Evolutionary conservation across 768 basidiomycete genomes (phyloP), one percentile per base, ranked within the genome.

Genomic region (Collybiopsis luxurians): DNA sequence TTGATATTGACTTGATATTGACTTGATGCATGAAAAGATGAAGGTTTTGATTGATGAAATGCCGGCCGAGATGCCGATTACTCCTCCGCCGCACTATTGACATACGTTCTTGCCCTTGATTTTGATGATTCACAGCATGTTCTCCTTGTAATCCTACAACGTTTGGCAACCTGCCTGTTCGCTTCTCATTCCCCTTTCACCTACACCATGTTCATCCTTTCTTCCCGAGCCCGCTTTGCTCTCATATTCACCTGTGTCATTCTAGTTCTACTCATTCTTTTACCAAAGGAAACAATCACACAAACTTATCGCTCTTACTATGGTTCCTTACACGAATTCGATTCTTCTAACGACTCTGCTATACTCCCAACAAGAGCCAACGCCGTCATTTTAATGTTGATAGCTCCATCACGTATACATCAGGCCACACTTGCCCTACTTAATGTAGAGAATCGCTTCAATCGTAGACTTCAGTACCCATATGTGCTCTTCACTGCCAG

Each of bases 361-460:
- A n/a, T 9, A 11, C 21, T 15, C 1, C 28, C 11, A 30, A 5
- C 38, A n/a, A 42, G 38, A 44, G 64, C 67, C 7, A 70, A 66
- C 48, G 67, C 62, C 1, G 69, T 64, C 3, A 70, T 70, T 36
- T 64, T 67, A 52, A 70, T 70, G 56, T 61, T 70, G 3, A 42
- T 70, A 17, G 58, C 65, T 1, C 67, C 69, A 7, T 59, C 59
- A 5, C 62, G 69, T 11, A 59, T 70, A 4, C 62, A 64, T 38
- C 65, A 70, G 60, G 67, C 69, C 17, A 61, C 60, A 7, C 48
- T 66, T 34, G 68, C 69, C 4, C 64, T 69, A 13, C 58, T 60
- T 34, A 70, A 70, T 51, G 66, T 68, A 31, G 68, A 70, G 40
- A 66, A 67, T 27, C 65, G 67, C 10, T 70, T 70, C 47, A 70